Evolutionary conservation across 345 rosid genomes (phyloP).

Genomic region (Hirschfeldia incana): DNA sequence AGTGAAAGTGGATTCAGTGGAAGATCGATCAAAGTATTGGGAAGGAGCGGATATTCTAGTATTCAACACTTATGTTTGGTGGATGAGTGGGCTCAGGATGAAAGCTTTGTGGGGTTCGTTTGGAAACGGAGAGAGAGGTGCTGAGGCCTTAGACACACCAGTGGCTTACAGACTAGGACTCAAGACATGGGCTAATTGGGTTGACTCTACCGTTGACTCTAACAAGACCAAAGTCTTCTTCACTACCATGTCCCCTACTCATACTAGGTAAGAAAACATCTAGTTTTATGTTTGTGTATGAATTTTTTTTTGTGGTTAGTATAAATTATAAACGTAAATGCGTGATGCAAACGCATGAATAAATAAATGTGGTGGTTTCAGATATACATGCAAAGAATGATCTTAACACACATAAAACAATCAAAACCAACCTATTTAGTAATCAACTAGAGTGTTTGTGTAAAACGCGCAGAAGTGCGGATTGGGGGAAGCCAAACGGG

Average conservation of each 20-base stretch:
- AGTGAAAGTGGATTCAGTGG: constrained; percentile 79
- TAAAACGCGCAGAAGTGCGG: constrained; percentile 54
- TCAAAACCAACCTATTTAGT: not conserved
- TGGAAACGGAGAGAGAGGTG: constrained; percentile 71
- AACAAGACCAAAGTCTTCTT: constrained; percentile 81
- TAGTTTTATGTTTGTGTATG: not conserved
- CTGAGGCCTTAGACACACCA: constrained; percentile 58
- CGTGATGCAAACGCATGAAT: not conserved
- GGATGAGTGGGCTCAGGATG: constrained; percentile 77
- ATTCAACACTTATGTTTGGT: constrained; percentile 94
- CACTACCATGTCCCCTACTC: constrained; percentile 87
- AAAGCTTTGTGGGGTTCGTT: constrained; percentile 94
- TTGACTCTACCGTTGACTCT: constrained; percentile 71
- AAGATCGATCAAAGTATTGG: constrained; percentile 68
- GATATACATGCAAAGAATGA: not conserved
- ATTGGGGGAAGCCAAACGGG: constrained; percentile 68
- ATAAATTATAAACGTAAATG: not conserved
- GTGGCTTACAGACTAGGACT: constrained; percentile 69
- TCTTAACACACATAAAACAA: not conserved
- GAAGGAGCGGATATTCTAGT: constrained; percentile 72
- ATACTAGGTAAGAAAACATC: constrained; percentile 51
- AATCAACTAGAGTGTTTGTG: not conserved
- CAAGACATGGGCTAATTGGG: constrained; percentile 95
- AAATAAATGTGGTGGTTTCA: too few relatives aligned
- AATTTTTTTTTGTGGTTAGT: not conserved